Evolutionary conservation across 2,329 filamentous ascomycete species (phyloP).

Genomic region (Chalara sp.): DNA sequence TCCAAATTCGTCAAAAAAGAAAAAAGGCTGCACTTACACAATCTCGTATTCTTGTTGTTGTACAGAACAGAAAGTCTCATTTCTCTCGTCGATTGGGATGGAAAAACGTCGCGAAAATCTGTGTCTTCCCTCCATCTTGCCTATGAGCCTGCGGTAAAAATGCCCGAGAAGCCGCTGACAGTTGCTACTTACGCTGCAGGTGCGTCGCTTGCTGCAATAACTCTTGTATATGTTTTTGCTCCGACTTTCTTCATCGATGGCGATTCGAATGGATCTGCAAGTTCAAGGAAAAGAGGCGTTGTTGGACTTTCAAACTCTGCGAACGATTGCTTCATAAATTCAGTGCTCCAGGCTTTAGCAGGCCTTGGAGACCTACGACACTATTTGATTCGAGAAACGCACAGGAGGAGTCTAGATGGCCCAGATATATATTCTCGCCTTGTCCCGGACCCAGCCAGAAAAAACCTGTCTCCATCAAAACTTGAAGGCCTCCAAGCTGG

Average conservation of each 20-base stretch:
- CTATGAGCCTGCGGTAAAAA: constrained; percentile 27
- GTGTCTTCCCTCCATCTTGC: no score
- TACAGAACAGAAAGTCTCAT: neutral
- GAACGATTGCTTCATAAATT: constrained; percentile 97
- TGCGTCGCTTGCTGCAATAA: constrained; percentile 88
- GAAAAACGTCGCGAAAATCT: neutral
- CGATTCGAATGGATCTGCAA: constrained; percentile 52
- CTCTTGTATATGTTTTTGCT: constrained; percentile 93
- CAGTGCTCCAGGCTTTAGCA: constrained; percentile 85
- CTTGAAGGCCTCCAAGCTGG: constrained; percentile 68
- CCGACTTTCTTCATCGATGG: constrained; percentile 95
- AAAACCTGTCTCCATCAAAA: constrained; percentile 49
- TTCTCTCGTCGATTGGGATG: neutral
- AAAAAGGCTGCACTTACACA: no score
- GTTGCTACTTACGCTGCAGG: constrained; percentile 92
- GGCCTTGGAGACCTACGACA: constrained; percentile 82
- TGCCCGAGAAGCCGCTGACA: constrained; percentile 78
- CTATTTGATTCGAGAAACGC: constrained; percentile 87
- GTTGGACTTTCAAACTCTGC: constrained; percentile 86
- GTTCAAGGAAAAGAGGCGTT: constrained; percentile 69
- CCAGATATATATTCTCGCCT: constrained; percentile 65
- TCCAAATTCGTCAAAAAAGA: neutral
- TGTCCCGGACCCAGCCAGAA: constrained; percentile 40
- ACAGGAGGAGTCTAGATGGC: constrained; percentile 75
- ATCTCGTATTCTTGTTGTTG: neutral